Evolutionary conservation across 495 filamentous ascomycete species (phyloP).

Genomic region (Neurospora africana): DNA sequence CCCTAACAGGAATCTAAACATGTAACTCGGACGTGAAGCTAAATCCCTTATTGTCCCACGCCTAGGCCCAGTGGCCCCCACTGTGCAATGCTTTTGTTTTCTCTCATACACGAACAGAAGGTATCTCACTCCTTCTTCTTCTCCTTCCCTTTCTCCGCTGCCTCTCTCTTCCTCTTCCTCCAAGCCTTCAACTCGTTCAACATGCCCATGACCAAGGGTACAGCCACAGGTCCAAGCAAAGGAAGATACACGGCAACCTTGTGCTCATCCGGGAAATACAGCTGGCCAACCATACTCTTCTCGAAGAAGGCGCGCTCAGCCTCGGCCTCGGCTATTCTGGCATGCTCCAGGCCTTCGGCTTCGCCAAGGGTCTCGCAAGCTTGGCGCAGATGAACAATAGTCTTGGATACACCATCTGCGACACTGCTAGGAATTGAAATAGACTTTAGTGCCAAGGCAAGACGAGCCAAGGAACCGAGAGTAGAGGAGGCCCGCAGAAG

Average conservation of each 20-base stretch:
- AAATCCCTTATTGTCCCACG: neutral
- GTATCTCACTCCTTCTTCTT: slow-evolving; percentile 21
- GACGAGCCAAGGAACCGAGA: slow-evolving; percentile 79
- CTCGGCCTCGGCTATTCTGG: slow-evolving; percentile 73
- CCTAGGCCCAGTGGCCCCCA: neutral
- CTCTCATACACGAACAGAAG: neutral
- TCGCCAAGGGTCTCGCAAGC: slow-evolving; percentile 65
- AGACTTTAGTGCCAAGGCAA: slow-evolving; percentile 73
- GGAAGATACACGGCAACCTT: slow-evolving; percentile 97
- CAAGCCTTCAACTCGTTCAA: slow-evolving; percentile 66
- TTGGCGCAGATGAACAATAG: slow-evolving; percentile 60
- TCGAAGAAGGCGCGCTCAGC: slow-evolving; percentile 96
- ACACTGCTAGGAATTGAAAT: slow-evolving; percentile 86
- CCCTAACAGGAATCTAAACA: neutral
- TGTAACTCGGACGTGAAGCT: neutral
- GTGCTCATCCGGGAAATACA: slow-evolving; percentile 96
- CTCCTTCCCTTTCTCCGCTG: slow-evolving; percentile 13
- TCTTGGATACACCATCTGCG: slow-evolving; percentile 71
- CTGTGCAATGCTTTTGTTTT: neutral
- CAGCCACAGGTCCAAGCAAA: slow-evolving; percentile 80
- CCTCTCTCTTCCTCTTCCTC: slow-evolving; percentile 32
- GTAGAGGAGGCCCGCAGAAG: slow-evolving; percentile 87
- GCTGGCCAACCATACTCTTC: slow-evolving; percentile 97
- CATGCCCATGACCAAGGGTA: slow-evolving; percentile 73
- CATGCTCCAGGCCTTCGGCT: slow-evolving; percentile 54